Base-by-base conservation (phyloP, 257 asterid species). In the Scutellaria barbata region DNA sequence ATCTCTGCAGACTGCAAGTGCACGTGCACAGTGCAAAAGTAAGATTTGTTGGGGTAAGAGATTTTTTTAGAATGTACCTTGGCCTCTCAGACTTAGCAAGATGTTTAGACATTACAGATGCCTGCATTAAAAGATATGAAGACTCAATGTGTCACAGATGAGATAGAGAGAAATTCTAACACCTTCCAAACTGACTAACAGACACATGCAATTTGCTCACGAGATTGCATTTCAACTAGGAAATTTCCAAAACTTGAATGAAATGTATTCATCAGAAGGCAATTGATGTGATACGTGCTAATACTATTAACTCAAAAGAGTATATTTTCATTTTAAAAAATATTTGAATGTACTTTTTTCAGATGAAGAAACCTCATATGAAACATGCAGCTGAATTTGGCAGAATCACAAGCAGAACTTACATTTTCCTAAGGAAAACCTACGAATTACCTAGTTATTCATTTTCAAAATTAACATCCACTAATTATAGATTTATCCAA, bases 51-150 rank as follows among this genome's bases (percentile, higher is more conserved):
- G 10, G 45, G 67, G 58, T 58, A 30, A 39, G 10, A n/a, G 56
- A 73, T 52, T 69, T 46, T 67, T 67, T 46, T 64, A 58, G 79
- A 63, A 76, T n/a, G 55, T 89, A 89, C 95, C 95, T 88, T 74
- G 95, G 88, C 79, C 54, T 83, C 76, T 86, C 91, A 48, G 94
- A 73, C 73, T 76, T 88, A 3, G 81, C 72, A 53, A 82, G 80
- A 79, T 81, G 92, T 75, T 86, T 90, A 74, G 95, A 88, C 95
- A 90, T 88, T 50, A 90, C 79, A 62, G 92, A 86, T 57, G 89
- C 94, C 95, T 90, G 88, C 87, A 76, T 60, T 58, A 68, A 51
- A 79, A 66, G 53, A 69, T 45, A 45, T 9, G 39, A 65, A 20
- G 18, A 56, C 52, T 68, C 20, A 5, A 54, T 51, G 53, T 62